Percentiles rank a stretch among this genome's conserved stretches.
Evolutionary conservation across 805 yeast species (phyloP).

Genomic region (Starmerella sp.): DNA sequence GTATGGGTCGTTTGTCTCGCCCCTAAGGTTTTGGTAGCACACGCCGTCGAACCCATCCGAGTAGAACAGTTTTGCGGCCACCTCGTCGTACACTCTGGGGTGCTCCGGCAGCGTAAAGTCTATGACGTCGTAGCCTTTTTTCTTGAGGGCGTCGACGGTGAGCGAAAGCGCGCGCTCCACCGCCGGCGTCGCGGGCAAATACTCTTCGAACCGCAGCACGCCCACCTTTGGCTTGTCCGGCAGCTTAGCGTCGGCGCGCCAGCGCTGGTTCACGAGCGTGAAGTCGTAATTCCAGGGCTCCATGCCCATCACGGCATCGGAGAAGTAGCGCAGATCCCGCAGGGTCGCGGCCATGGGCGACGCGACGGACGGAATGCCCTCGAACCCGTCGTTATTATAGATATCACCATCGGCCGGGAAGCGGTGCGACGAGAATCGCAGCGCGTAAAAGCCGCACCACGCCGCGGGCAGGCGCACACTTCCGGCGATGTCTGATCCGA

Average conservation of each 20-base stretch:
- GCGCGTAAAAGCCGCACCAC: slow-evolving; percentile 40
- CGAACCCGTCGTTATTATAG: slow-evolving; percentile 37
- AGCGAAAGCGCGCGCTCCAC: slow-evolving; percentile 32
- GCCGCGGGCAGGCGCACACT: slow-evolving; percentile 47
- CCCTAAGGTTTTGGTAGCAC: slow-evolving; percentile 9
- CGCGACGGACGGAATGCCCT: slow-evolving; percentile 25
- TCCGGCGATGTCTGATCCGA: slow-evolving; percentile 50
- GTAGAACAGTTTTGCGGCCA: slow-evolving; percentile 45
- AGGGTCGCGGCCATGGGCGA: slow-evolving; percentile 38
- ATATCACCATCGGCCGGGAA: slow-evolving; percentile 36
- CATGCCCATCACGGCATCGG: slow-evolving; percentile 37
- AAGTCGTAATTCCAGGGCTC: slow-evolving; percentile 50
- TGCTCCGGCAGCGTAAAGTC: slow-evolving; percentile 41
- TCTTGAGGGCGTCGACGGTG: slow-evolving; percentile 32
- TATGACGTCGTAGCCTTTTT: slow-evolving; percentile 39
- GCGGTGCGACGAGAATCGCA: slow-evolving; percentile 42
- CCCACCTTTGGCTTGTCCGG: slow-evolving; percentile 38
- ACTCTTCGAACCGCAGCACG: slow-evolving; percentile 38
- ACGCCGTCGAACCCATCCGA: slow-evolving; percentile 28
- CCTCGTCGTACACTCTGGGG: slow-evolving; percentile 42
- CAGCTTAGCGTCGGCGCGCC: slow-evolving; percentile 35
- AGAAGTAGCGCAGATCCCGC: slow-evolving; percentile 39
- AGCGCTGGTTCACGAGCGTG: slow-evolving; percentile 35
- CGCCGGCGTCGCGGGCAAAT: slow-evolving; percentile 42
- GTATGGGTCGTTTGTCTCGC: slow-evolving; percentile 31